Evolutionary conservation across 257 asterid genomes (phyloP), one percentile per base, ranked within the genome.

Genomic region (Anisodus tanguticus): DNA sequence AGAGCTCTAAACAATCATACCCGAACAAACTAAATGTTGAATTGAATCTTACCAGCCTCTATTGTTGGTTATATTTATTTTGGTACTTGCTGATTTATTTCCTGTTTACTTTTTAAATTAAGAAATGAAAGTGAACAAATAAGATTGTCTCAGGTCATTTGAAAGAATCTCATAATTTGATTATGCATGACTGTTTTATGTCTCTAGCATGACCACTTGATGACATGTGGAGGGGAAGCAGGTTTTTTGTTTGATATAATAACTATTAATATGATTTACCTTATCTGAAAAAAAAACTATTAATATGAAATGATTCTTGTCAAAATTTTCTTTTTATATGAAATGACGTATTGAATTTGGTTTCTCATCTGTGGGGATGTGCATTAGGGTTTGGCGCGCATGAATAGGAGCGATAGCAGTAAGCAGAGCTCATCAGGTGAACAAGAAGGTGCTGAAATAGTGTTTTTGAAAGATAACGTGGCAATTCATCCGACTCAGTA

Each of bases 401-500:
- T 91, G 85, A 60, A 12, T 51, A 90, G 92, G 84, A 91, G 85
- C 45, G 93, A 88, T 83, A 92, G 90, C 88, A 85, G 88, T 49
- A 92, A 84, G 62, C 92, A 85, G 87, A 90, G 90, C 93, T 86
- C 93, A 51, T 77, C 89, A 35, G 91, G 89, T 86, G 98, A 93
- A 16, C 87, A 93, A 63, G 98, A 93, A 57, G 98, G 97, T 63
- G 92, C 92, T 3, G 99, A 95, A 85, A 84, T 91, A 53, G 94
- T 97, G 58, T 97, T 88, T 88, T 84, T 88, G 83, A 97, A 97
- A 89, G 99, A 97, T 88, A 93, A 97, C 70, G 99, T 97, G 89
- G 81, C 99, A 35, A 93, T 97, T 90, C 99, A 97, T 90, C 99
- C 99, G 2, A 90, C 97, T 58, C 99, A 97, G 90, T 91, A 85